phyloP scores from a whole-genome alignment of 176 grass and related monocot species.

The Carex littledalei region DNA sequence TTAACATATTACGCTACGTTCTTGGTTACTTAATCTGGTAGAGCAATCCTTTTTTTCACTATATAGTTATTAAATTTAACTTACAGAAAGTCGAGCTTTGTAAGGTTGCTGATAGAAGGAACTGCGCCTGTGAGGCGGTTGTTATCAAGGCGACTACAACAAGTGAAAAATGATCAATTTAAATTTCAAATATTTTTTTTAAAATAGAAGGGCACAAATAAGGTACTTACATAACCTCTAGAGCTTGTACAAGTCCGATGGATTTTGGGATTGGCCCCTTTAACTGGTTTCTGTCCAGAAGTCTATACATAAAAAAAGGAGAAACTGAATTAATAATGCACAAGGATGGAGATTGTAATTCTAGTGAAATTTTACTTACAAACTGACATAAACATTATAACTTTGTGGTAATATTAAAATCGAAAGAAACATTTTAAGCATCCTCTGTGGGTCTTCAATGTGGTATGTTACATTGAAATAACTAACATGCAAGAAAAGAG shows the following conservation, averaged over 20 bases:
- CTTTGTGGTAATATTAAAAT: neutral
- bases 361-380: neutral
- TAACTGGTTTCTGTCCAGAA: constrained; percentile 65
- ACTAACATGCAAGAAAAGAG: neutral
- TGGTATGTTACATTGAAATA: neutral
- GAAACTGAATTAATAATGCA: neutral
- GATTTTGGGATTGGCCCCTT: constrained; percentile 47
- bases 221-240: constrained; percentile 77
- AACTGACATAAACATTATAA: neutral
- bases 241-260: constrained; percentile 32
- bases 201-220: neutral
- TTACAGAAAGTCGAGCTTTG: constrained; percentile 55
- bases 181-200: neutral
- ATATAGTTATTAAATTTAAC: constrained; percentile 10
- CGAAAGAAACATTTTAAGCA: neutral
- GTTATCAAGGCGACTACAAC: constrained; percentile 51
- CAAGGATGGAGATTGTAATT: neutral
- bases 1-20: neutral
- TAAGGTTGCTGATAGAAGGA: constrained; percentile 45
- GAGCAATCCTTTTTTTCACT: neutral
- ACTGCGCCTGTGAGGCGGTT: constrained; percentile 35
- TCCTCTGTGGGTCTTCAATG: neutral
- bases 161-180: neutral
- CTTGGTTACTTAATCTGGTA: neutral
- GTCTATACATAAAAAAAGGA: constrained; percentile 31